Evolutionary conservation across 257 asterid species (phyloP).

Genomic region (Salvia splendens): DNA sequence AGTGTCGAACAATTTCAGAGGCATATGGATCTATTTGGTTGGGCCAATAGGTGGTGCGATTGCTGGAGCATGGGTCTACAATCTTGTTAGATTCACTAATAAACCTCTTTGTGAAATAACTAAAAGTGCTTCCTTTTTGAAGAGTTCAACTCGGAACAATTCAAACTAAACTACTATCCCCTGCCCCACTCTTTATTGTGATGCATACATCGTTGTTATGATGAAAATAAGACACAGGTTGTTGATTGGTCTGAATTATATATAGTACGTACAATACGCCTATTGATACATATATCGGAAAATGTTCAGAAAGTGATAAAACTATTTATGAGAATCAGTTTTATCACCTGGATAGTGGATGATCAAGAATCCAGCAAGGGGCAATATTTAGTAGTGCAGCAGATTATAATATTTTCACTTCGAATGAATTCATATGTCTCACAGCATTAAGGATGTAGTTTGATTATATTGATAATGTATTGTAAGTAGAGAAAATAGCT

Average conservation of each 20-base stretch:
- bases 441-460: too few species aligned
- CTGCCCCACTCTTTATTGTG: background rate
- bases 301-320: too few species aligned
- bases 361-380: too few species aligned
- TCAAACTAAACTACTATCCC: background rate
- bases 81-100: slow-evolving; percentile 67
- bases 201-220: background rate
- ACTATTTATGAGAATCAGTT: too few species aligned
- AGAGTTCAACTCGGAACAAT: slow-evolving; percentile 29
- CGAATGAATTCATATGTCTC: too few species aligned
- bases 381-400: too few species aligned
- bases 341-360: too few species aligned
- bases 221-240: slow-evolving; percentile 19
- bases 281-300: too few species aligned
- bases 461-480: too few species aligned
- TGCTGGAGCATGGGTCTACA: slow-evolving; percentile 85
- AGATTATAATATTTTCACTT: too few species aligned
- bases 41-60: slow-evolving; percentile 81
- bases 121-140: slow-evolving; percentile 66
- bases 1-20: slow-evolving; percentile 51
- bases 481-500: too few species aligned
- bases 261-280: too few species aligned
- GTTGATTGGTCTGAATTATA: background rate
- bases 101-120: slow-evolving; percentile 78
- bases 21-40: slow-evolving; percentile 70